Evolutionary conservation across 148 eudicot genomes (phyloP).

Genomic region (Tetragonia tetragonoides): DNA sequence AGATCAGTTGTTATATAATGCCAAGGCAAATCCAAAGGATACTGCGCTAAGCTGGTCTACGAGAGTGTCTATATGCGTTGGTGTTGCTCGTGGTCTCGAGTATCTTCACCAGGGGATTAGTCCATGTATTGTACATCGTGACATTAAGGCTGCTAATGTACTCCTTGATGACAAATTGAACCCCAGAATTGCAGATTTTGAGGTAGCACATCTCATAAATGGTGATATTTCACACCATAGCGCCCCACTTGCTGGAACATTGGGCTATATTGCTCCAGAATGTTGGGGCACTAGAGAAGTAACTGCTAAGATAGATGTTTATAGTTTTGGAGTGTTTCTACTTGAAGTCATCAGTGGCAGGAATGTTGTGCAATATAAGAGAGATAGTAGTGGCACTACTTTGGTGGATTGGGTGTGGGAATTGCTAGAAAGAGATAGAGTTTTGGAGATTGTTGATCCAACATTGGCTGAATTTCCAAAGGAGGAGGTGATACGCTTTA

Average conservation of each 20-base stretch:
- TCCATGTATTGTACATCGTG: conserved; percentile 55
- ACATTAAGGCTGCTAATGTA: conserved; percentile 62
- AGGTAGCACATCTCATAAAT: conserved; percentile 50
- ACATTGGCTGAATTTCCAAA: conserved; percentile 39
- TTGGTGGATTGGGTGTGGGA: conserved; percentile 68
- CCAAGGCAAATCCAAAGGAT: conserved; percentile 26
- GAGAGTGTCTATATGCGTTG: conserved; percentile 54
- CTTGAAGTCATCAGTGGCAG: conserved; percentile 63
- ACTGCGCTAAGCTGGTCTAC: conserved; percentile 40
- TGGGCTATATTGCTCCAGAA: conserved; percentile 65
- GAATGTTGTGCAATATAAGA: background rate
- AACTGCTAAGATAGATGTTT: conserved; percentile 61
- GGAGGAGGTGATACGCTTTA: conserved; percentile 42
- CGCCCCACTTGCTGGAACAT: conserved; percentile 50
- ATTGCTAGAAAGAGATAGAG: conserved; percentile 42
- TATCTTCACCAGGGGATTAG: conserved; percentile 57
- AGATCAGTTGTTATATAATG: conserved; percentile 27
- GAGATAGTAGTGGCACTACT: conserved; percentile 1
- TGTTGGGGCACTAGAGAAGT: conserved; percentile 42
- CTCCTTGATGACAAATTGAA: conserved; percentile 49
- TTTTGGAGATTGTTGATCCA: conserved; percentile 55
- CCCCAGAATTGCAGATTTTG: conserved; percentile 65
- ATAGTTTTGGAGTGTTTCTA: conserved; percentile 57
- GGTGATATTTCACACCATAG: conserved; percentile 50
- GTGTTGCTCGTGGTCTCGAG: conserved; percentile 61